A percentile compares a stretch with the other conserved stretches of the same genome.
phyloP scores from a whole-genome alignment of 2,329 filamentous ascomycete species.

The Alternaria sp. region DNA sequence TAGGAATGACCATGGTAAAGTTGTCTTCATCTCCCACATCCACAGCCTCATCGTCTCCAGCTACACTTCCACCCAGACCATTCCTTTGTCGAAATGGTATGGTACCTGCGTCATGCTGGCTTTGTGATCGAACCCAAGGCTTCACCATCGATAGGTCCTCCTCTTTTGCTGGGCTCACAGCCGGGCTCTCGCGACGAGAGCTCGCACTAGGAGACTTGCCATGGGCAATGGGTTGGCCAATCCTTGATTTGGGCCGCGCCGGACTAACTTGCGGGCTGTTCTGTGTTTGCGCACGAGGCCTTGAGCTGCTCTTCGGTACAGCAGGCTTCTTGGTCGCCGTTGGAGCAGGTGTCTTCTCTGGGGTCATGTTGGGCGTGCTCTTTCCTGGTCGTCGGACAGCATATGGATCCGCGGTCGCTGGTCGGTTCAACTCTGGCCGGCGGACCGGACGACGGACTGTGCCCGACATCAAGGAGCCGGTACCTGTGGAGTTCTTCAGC shows the following conservation, averaged over 20 bases:
- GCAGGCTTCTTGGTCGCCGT: constrained; percentile 47
- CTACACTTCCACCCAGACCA: constrained; percentile 47
- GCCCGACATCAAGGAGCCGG: constrained; percentile 62
- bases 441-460: constrained; percentile 61
- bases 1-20: constrained; percentile 60
- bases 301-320: constrained; percentile 37
- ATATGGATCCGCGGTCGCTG: constrained; percentile 63
- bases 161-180: constrained; percentile 46
- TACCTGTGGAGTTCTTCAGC: constrained; percentile 39
- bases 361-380: constrained; percentile 56
- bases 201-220: constrained; percentile 38
- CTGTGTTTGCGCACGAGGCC: constrained; percentile 42
- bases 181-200: constrained; percentile 41
- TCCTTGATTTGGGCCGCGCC: constrained; percentile 44
- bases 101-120: constrained; percentile 35
- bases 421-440: constrained; percentile 55
- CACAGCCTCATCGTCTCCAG: constrained; percentile 48
- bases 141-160: constrained; percentile 58
- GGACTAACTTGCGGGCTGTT: constrained; percentile 46
- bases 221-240: constrained; percentile 35
- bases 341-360: constrained; percentile 52
- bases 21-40: constrained; percentile 54
- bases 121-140: constrained; percentile 49
- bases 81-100: constrained; percentile 47
- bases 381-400: constrained; percentile 47